These are phyloP conservation scores for Chalara sp. DNA, from an alignment of 2,329 filamentous ascomycete genomes.

Conservation along the genomic window DNA sequence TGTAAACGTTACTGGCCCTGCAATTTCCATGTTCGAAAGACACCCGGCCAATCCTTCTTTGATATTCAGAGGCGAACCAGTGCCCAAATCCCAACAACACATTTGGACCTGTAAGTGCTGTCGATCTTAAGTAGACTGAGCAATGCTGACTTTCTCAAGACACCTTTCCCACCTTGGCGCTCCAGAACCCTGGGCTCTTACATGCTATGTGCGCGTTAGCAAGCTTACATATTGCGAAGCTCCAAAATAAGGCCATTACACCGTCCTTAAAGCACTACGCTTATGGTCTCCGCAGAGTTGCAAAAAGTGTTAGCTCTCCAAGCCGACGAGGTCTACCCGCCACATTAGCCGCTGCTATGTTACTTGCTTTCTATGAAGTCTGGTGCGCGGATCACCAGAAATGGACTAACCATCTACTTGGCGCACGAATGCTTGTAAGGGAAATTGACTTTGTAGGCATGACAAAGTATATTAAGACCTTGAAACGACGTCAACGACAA, in stretches of 20 bases:
- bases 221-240: slow-evolving; percentile 79
- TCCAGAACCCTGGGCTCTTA: slow-evolving; percentile 78
- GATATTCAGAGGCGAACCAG: slow-evolving; percentile 53
- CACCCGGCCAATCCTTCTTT: slow-evolving; percentile 67
- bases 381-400: slow-evolving; percentile 92
- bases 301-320: slow-evolving; percentile 65
- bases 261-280: slow-evolving; percentile 90
- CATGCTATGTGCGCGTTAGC: slow-evolving; percentile 86
- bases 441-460: slow-evolving; percentile 75
- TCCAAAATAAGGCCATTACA: slow-evolving; percentile 67
- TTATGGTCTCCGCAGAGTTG: slow-evolving; percentile 71
- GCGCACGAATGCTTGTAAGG: slow-evolving; percentile 72
- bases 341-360: slow-evolving; percentile 79
- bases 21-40: slow-evolving; percentile 81
- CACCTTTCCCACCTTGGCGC: slow-evolving; percentile 74
- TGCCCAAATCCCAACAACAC: slow-evolving; percentile 57
- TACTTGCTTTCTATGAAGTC: slow-evolving; percentile 89
- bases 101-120: slow-evolving; percentile 53
- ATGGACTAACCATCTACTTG: slow-evolving; percentile 89
- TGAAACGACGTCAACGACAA: slow-evolving; percentile 38
- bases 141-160: slow-evolving; percentile 36
- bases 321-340: slow-evolving; percentile 66
- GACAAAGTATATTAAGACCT: slow-evolving; percentile 61
- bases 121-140: background rate
- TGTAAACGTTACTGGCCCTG: slow-evolving; percentile 79